A percentile compares a stretch with the other conserved stretches of the same genome.
phyloP scores from a whole-genome alignment of 169 alveolate species.

The Plasmodium vinckei region DNA sequence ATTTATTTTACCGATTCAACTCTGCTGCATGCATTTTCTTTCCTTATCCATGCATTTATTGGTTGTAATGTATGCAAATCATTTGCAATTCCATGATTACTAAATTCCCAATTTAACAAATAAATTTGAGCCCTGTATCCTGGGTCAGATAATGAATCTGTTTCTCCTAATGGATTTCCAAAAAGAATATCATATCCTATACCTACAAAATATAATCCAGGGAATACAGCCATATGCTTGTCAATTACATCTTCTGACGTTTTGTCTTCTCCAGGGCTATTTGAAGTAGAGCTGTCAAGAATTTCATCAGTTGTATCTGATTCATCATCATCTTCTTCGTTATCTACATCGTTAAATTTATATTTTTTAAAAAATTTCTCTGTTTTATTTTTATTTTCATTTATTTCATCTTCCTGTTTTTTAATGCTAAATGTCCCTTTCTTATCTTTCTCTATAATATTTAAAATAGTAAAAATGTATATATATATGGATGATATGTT shows the following conservation, averaged over 20 bases:
- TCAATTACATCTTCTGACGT: not conserved
- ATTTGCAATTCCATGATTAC: constrained; percentile 77
- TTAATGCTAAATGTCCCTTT: constrained; percentile 2
- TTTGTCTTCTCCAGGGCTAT: not conserved
- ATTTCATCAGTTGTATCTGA: not conserved
- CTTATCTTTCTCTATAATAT: constrained; percentile 14
- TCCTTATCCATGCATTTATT: constrained; percentile 85
- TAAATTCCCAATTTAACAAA: constrained; percentile 73
- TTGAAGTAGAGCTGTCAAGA: not conserved
- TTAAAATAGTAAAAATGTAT: not conserved
- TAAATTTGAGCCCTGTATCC: constrained; percentile 79
- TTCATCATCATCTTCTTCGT: not conserved
- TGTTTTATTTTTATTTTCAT: constrained; percentile 32
- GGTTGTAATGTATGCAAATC: constrained; percentile 85
- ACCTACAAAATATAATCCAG: constrained; percentile 79
- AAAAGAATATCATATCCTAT: constrained; percentile 78
- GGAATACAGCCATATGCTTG: constrained; percentile 22
- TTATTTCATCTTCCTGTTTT: constrained; percentile 17
- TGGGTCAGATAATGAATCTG: constrained; percentile 81
- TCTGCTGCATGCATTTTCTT: constrained; percentile 87
- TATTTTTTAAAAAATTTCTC: constrained; percentile 27
- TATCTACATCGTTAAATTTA: constrained; percentile 9
- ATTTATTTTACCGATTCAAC: constrained; percentile 80
- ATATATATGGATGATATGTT: constrained; percentile 5
- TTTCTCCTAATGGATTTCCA: constrained; percentile 82